phyloP scores from a whole-genome alignment of 352 stramenopile genomes.

The Phytophthora kernoviae region DNA sequence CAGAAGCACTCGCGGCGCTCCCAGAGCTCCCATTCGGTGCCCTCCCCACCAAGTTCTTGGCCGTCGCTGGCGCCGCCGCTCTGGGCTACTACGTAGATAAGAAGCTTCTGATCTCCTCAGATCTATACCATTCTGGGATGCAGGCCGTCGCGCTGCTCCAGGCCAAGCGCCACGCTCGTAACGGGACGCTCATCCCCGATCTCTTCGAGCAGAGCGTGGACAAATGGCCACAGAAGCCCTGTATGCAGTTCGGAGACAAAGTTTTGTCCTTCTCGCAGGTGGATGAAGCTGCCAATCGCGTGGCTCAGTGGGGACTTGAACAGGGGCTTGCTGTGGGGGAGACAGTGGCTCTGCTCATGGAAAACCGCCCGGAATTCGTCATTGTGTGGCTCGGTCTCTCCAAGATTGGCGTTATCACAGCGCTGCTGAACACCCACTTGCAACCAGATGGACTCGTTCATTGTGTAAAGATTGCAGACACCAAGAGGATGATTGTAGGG shows the following conservation, averaged over 20 bases:
- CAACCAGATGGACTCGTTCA: conserved; percentile 73
- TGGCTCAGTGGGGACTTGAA: conserved; percentile 73
- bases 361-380: conserved; percentile 87
- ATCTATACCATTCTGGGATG: conserved; percentile 49
- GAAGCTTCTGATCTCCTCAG: conserved; percentile 60
- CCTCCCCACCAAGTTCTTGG: conserved; percentile 48
- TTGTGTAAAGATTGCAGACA: conserved; percentile 67
- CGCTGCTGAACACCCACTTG: conserved; percentile 86
- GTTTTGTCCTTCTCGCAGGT: conserved; percentile 61
- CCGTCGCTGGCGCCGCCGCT: conserved; percentile 45
- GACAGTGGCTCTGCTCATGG: conserved; percentile 83
- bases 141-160: conserved; percentile 50
- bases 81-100: conserved; percentile 57
- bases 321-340: conserved; percentile 57
- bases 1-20: conserved; percentile 25
- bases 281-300: conserved; percentile 71
- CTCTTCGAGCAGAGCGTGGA: conserved; percentile 64
- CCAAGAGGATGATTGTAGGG: conserved; percentile 73
- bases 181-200: conserved; percentile 51
- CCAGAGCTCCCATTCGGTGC: conserved; percentile 21
- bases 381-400: conserved; percentile 81
- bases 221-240: conserved; percentile 61
- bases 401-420: conserved; percentile 86
- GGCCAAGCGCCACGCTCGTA: conserved; percentile 39
- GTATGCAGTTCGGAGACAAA: conserved; percentile 60